Evolutionary conservation across 495 filamentous ascomycete genomes (phyloP), one percentile per base, ranked within the genome.

Genomic region (Xylaria palmicola): DNA sequence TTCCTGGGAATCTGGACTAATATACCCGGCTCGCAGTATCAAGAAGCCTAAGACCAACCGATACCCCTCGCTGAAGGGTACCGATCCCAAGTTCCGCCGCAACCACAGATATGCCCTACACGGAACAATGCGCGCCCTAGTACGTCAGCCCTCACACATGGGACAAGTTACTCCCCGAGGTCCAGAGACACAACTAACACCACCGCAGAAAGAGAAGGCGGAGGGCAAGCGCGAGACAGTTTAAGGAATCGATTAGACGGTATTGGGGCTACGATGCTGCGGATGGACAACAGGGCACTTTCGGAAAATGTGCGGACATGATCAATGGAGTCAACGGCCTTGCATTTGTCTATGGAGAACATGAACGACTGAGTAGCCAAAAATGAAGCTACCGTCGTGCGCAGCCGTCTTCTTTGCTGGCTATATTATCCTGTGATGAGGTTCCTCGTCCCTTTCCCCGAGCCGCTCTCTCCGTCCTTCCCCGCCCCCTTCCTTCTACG

Each of bases 41-140:
- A 98, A 98, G 90, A 97, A 96, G 88, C 95, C 95, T 47, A 98
- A 96, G 86, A 98, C 94, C 77, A 85, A 93, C 81, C 85, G 94
- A 85, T 98, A 98, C 83, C 94, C 95, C 65, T 97, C 93, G 73
- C 87, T 98, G 68, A 97, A 97, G 72, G 94, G 94, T 76, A 96
- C 93, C 74, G 94, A 98, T 83, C 91, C 94, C 75, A 98, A 98
- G 87, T 98, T 98, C 86, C 88, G 94, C 78, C 86, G 94, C 81
- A 98, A 98, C 85, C 95, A 98, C 83, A 90, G 92, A 79, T 93
- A 98, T 87, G 95, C 95, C 75, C 90, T 97, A 30, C 95, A 97
- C 81, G 94, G 94, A 74, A 99, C 95, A 70, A 90, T 90, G 85
- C 95, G 89, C 85, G 95, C 95, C 74, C 81, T 99, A 82, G 94